Percentiles rank a stretch among this genome's conserved stretches.
phyloP scores from a whole-genome alignment of 768 basidiomycete species.

The Tephrocybe rancida region DNA sequence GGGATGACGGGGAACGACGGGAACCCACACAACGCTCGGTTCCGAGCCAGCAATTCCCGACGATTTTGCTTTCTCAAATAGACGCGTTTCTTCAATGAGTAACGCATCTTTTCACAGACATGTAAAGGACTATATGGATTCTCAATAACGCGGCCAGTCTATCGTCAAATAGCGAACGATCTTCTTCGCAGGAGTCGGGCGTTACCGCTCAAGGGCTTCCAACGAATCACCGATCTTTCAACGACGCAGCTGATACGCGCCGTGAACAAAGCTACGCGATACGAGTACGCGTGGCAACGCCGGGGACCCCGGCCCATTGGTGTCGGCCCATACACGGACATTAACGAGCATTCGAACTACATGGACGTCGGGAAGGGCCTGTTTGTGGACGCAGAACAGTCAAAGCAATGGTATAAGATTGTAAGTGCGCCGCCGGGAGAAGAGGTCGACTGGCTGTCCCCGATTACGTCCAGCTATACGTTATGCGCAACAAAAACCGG shows the following conservation, averaged over 20 bases:
- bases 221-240: constrained; percentile 65
- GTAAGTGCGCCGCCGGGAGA: constrained; percentile 67
- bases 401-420: constrained; percentile 62
- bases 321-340: constrained; percentile 27
- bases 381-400: constrained; percentile 1
- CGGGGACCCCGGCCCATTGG: constrained; percentile 59
- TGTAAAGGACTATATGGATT: constrained; percentile 64
- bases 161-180: constrained; percentile 62
- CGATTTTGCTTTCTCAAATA: neutral
- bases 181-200: constrained; percentile 69
- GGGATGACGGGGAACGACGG: too few species aligned
- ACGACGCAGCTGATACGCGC: constrained; percentile 62
- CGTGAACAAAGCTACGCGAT: constrained; percentile 62
- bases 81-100: neutral
- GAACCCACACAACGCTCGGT: too few species aligned
- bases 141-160: constrained; percentile 67
- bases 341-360: constrained; percentile 38
- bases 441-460: constrained; percentile 77
- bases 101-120: constrained; percentile 42
- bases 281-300: constrained; percentile 63
- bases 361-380: constrained; percentile 32
- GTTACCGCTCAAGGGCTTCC: constrained; percentile 69
- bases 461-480: constrained; percentile 74
- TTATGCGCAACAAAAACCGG: constrained; percentile 80
- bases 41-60: too few species aligned